Percentiles rank a stretch among this genome's conserved stretches.
phyloP scores from a whole-genome alignment of 106 monocot species.

The Acanthochlamys bracteata region DNA sequence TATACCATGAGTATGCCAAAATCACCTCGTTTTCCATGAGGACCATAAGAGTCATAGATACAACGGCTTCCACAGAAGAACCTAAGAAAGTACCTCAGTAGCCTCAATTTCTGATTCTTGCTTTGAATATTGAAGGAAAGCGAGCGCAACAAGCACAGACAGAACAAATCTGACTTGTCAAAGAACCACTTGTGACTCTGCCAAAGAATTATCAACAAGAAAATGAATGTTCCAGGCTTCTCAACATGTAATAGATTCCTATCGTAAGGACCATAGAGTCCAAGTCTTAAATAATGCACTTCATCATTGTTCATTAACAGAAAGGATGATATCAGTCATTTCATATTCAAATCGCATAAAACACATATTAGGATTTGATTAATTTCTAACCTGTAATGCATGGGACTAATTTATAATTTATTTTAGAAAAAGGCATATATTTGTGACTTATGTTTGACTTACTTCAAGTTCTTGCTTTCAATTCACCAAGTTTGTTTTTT shows the following conservation, averaged over 20 bases:
- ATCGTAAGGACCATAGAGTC: neutral
- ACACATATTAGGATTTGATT: too few species aligned
- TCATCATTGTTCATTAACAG: neutral
- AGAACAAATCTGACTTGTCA: slow-evolving; percentile 90
- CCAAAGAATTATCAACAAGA: slow-evolving; percentile 22
- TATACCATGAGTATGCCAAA: too few species aligned
- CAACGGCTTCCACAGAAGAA: too few species aligned
- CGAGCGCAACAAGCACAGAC: slow-evolving; percentile 68
- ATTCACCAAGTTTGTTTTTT: too few species aligned
- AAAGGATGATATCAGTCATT: neutral
- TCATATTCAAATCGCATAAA: neutral
- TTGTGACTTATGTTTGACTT: too few species aligned
- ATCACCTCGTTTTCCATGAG: too few species aligned
- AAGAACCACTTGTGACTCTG: slow-evolving; percentile 80
- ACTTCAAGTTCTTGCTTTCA: too few species aligned
- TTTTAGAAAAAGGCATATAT: too few species aligned
- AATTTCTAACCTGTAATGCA: too few species aligned
- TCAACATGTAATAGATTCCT: neutral
- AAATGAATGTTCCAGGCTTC: neutral
- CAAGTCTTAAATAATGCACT: neutral
- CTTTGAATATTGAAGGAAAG: slow-evolving; percentile 66
- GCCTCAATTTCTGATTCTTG: slow-evolving; percentile 94
- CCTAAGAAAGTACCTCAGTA: slow-evolving; percentile 42
- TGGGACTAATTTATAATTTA: too few species aligned
- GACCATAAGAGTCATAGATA: too few species aligned